Base-by-base conservation (phyloP, 352 stramenopile genomes). In the Globisporangium yorkense region DNA sequence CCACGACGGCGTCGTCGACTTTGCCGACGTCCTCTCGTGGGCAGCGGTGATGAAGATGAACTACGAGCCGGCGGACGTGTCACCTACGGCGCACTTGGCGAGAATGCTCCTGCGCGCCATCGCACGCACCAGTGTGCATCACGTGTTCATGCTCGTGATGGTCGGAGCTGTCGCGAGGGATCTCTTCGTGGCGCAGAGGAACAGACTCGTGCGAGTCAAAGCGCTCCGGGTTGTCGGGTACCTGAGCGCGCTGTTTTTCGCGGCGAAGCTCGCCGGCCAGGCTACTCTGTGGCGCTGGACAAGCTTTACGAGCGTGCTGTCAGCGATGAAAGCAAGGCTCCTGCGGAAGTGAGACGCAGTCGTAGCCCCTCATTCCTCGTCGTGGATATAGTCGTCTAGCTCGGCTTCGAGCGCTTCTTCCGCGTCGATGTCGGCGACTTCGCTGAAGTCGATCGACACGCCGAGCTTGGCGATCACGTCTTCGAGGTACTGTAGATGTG, bases 11-110 rank as follows among this genome's bases (percentile, higher is more conserved):
- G 66, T 84, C 0, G 81, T 92, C 8, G 81, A 94, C 54, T 88
- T 94, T 51, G 60, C 53, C 3, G 84, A 94, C 62, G 81, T 94
- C 47, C 61, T 94, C 3, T 91, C 80, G 3, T 92, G 84, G 78
- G 72, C 71, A 0, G 77, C 80, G 0, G 73, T 89, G 33, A 84
- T 94, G 69, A 94, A 94, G 56, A 63, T 56, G 5, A 82, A 82
- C 20, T 68, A 87, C 56, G 65, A 84, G 41, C 37, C 61, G 9
- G 51, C 24, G 0, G 52, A 59, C 15, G 37, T n/a, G 2, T 51
- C 56, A 1, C 18, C 33, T 1, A 51, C 13, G 29, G 15, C 27
- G 13, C 49, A 54, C n/a, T 16, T 46, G 27, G 21, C 37, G 37
- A 44, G 31, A 43, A 3, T n/a, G 7, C 45, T 52, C 59, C n/a